phyloP scores from a whole-genome alignment of 2,329 filamentous ascomycete genomes.

The Metarhizium album region DNA sequence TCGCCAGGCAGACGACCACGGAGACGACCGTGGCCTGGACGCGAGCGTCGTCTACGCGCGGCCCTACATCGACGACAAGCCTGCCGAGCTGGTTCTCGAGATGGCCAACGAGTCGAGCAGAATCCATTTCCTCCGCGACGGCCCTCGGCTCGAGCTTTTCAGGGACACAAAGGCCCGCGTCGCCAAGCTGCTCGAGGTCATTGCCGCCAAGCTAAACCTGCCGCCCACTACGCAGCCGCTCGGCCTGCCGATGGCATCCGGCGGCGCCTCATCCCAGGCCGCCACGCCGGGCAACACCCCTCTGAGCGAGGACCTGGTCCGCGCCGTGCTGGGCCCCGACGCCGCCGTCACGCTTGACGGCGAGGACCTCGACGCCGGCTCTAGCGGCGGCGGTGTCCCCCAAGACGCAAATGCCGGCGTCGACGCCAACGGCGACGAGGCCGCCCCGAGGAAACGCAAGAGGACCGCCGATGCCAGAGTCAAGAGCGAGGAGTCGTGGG shows the following conservation, averaged over 20 bases:
- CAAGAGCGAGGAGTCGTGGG: conserved; percentile 39
- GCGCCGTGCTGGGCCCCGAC: conserved; percentile 50
- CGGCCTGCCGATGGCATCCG: conserved; percentile 55
- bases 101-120: conserved; percentile 57
- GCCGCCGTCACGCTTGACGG: conserved; percentile 51
- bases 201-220: conserved; percentile 70
- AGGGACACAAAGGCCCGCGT: conserved; percentile 60
- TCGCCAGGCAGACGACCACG: conserved; percentile 1
- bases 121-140: conserved; percentile 34
- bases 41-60: conserved; percentile 68
- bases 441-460: conserved; percentile 30
- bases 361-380: conserved; percentile 24
- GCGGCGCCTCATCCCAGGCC: conserved; percentile 50
- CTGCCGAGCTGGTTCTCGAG: conserved; percentile 69
- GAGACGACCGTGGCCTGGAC: conserved; percentile 20
- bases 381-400: conserved; percentile 18
- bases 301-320: conserved; percentile 59
- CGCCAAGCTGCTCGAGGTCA: conserved; percentile 63
- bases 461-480: conserved; percentile 25
- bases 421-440: conserved; percentile 16
- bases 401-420: conserved; percentile 37
- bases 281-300: conserved; percentile 59
- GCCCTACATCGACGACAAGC: conserved; percentile 69
- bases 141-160: conserved; percentile 58
- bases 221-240: conserved; percentile 48